Conservation (phyloP, 1,284 basidiomycete species). For the Marasmius tenuissimus region DNA sequence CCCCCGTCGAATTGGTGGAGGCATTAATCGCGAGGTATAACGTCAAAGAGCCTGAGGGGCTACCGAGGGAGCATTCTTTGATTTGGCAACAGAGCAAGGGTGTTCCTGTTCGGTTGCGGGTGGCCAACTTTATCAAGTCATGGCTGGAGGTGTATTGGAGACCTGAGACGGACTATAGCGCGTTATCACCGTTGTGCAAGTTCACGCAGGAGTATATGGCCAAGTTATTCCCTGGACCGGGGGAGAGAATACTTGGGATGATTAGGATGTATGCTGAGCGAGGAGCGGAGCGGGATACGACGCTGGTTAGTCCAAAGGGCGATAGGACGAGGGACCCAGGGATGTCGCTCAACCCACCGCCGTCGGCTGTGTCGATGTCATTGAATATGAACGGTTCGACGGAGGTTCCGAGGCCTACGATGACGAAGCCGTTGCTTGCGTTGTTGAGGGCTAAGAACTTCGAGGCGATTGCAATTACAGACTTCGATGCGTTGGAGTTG, state of each 20-base stretch:
- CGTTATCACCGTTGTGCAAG: conserved; percentile 56
- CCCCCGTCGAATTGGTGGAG: conserved; percentile 75
- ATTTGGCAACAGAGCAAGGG: conserved; percentile 87
- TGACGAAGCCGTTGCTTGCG: conserved; percentile 79
- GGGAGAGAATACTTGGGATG: conserved; percentile 74
- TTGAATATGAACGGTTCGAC: conserved; percentile 66
- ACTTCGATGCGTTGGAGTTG: conserved; percentile 91
- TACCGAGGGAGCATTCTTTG: conserved; percentile 63
- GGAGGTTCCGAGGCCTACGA: conserved; percentile 77
- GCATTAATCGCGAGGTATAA: conserved; percentile 84
- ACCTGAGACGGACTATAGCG: conserved; percentile 59
- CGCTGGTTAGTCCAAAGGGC: conserved; percentile 49
- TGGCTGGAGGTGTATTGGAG: conserved; percentile 96
- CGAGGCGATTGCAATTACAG: conserved; percentile 68
- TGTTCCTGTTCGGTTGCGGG: conserved; percentile 84
- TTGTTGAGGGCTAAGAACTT: conserved; percentile 62
- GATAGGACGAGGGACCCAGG: conserved; percentile 69
- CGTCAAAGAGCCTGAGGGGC: conserved; percentile 57
- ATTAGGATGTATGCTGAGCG: conserved; percentile 47
- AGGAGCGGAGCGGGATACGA: conserved; percentile 26
- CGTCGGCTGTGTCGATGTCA: conserved; percentile 26
- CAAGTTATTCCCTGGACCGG: conserved; percentile 65
- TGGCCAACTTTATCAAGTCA: conserved; percentile 89
- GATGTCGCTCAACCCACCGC: conserved; percentile 66
- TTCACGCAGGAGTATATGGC: conserved; percentile 68